Percentiles rank a stretch among this genome's conserved stretches.
These are phyloP conservation scores for Dendrobium huoshanense DNA, from an alignment of 106 monocot species.

Conservation along the genomic window DNA sequence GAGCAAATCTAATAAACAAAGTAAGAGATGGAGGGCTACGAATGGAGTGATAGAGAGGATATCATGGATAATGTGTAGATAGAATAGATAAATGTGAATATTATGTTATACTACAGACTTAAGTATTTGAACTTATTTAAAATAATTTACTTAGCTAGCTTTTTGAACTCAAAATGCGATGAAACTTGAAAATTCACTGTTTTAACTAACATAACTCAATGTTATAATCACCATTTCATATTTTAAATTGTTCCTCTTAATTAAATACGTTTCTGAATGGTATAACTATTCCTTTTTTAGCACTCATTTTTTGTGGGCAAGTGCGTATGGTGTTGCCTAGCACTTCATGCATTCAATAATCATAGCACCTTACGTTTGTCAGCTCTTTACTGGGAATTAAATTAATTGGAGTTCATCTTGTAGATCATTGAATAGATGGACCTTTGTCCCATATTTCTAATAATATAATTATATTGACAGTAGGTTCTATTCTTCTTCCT, in stretches of 20 bases:
- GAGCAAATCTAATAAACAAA: neutral
- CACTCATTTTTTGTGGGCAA: neutral
- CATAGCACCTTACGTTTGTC: too few species aligned
- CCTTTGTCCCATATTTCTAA: neutral
- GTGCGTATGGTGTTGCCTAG: neutral
- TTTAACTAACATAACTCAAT: neutral
- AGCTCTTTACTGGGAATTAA: neutral
- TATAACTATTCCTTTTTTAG: neutral
- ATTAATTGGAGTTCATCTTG: neutral
- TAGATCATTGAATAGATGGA: neutral
- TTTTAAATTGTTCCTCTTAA: neutral
- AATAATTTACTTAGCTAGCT: neutral
- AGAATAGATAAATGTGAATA: neutral
- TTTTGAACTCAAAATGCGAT: too few species aligned
- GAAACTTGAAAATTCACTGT: neutral
- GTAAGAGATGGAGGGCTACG: neutral
- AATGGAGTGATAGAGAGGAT: neutral
- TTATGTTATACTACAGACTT: neutral
- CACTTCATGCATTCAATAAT: neutral
- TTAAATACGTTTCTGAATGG: neutral
- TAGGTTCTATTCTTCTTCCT: neutral
- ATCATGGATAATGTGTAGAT: neutral
- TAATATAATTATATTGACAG: neutral
- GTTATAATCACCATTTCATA: neutral
- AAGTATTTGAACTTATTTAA: neutral